Conservation (phyloP, 345 rosid genomes). For the Acer campestre region DNA sequence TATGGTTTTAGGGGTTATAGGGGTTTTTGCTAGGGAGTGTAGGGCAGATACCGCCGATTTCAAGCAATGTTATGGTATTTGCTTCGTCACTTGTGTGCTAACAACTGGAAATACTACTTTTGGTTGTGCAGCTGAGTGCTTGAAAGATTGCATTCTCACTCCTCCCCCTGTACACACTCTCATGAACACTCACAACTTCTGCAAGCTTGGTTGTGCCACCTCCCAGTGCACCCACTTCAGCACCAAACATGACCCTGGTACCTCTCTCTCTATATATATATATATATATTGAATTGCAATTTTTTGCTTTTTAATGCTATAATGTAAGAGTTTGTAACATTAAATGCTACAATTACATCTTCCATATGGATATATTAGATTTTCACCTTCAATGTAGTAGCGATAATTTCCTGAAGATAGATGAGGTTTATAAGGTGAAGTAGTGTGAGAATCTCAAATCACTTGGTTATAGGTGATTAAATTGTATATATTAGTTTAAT, state of each 20-base stretch:
- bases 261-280: not conserved
- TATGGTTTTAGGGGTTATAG: slow-evolving; percentile 20
- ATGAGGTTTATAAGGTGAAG: too few species aligned
- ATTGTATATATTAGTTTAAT: too few species aligned
- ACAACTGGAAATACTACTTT: not conserved
- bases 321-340: too few species aligned
- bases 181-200: slow-evolving; percentile 23
- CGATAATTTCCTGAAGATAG: too few species aligned
- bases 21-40: slow-evolving; percentile 17
- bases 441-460: too few species aligned
- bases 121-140: slow-evolving; percentile 34
- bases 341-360: too few species aligned
- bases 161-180: not conserved
- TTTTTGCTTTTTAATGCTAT: too few species aligned
- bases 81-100: slow-evolving; percentile 37
- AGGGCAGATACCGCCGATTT: slow-evolving; percentile 21
- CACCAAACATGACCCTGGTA: slow-evolving; percentile 44
- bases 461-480: too few species aligned
- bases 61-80: slow-evolving; percentile 34
- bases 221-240: slow-evolving; percentile 46
- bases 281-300: too few species aligned
- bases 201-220: slow-evolving; percentile 53
- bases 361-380: too few species aligned
- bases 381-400: too few species aligned
- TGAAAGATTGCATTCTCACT: slow-evolving; percentile 37